Base-by-base conservation (phyloP, 495 filamentous ascomycete species). In the Staphylotrichum tortipilum region DNA sequence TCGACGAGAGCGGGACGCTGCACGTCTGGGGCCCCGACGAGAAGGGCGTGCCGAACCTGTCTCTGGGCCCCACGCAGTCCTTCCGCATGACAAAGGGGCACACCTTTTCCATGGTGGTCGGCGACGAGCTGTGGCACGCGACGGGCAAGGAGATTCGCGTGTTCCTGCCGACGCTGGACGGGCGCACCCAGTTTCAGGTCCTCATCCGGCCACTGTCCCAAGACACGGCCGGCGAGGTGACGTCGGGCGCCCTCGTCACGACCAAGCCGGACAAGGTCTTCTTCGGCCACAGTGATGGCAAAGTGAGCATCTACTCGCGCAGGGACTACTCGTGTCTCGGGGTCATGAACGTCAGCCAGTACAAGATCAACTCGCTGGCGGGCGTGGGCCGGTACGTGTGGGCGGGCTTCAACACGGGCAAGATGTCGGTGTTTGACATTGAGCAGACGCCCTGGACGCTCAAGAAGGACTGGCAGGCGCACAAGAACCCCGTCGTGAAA, bases 401-500 rank as follows among this genome's bases (percentile, higher is more conserved):
- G 92, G 88, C 89, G 29, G 94, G 81, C 7, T 97, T 88, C 67
- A 95, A 89, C 60, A 95, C 85, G 3, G 92, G 92, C n/a, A 95
- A 85, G 80, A 81, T 95, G 24, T 89, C 88, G 53, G 85, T 97
- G 11, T 98, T 95, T 61, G 90, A 97, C 60, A 84, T 87, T 24
- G 77, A 66, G 7, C 77, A 80, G 21, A 83, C 79, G 29, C 92
- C 94, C 0, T 98, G 92, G 92, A 77, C 71, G 7, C 82, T 91
- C 12, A 84, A 84, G 70, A 98, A 98, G 68, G 89, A 95, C 56
- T 98, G 91, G 91, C 79, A 80, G 53, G 91, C 89, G 26, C 90
- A 95, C 65, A 82, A 84, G 21, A 85, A 83, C 48, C 85, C 89
- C 12, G 83, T 95, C 3, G 77, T 82, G 34, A 78, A 78, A 41